Evolutionary conservation across 2,329 filamentous ascomycete species (phyloP).

Genomic region (Esteya vermicola): DNA sequence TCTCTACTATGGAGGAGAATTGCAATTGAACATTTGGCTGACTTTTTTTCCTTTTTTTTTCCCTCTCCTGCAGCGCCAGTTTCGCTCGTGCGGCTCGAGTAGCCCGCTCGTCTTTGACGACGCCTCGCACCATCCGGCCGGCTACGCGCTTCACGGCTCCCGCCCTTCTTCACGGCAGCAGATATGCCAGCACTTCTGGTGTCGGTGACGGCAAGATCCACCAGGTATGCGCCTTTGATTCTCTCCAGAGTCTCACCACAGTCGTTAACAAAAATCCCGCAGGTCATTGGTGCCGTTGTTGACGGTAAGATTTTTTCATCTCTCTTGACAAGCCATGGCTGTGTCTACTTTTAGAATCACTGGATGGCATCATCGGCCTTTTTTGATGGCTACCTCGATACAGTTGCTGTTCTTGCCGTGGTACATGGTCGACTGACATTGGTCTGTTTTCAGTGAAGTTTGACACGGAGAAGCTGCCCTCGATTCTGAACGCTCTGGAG

Average conservation of each 20-base stretch:
- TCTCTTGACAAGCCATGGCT: background rate
- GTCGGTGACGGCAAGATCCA: slow-evolving; percentile 54
- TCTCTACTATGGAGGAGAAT: slow-evolving; percentile 8
- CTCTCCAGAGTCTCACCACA: background rate
- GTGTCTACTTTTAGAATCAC: too few relatives aligned
- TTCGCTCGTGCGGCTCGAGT: slow-evolving; percentile 42
- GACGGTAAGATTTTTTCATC: slow-evolving; percentile 55
- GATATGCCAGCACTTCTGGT: slow-evolving; percentile 43
- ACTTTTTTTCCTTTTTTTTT: slow-evolving; percentile 14
- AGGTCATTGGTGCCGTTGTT: slow-evolving; percentile 98
- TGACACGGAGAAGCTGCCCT: slow-evolving; percentile 79
- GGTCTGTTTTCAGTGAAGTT: slow-evolving; percentile 65
- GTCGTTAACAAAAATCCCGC: slow-evolving; percentile 24
- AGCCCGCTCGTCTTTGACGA: slow-evolving; percentile 42
- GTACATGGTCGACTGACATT: slow-evolving; percentile 13
- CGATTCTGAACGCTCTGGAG: slow-evolving; percentile 94
- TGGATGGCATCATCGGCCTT: too few relatives aligned
- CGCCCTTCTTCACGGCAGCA: slow-evolving; percentile 24
- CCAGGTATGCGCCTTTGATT: slow-evolving; percentile 34
- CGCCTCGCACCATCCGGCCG: slow-evolving; percentile 42
- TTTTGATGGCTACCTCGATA: too few relatives aligned
- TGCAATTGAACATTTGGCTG: slow-evolving; percentile 37
- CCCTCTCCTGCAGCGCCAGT: slow-evolving; percentile 34
- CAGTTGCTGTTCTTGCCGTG: too few relatives aligned
- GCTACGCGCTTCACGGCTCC: slow-evolving; percentile 26